Evolutionary conservation across 768 basidiomycete genomes (phyloP).

Genomic region (Clitopilus hobsonii): DNA sequence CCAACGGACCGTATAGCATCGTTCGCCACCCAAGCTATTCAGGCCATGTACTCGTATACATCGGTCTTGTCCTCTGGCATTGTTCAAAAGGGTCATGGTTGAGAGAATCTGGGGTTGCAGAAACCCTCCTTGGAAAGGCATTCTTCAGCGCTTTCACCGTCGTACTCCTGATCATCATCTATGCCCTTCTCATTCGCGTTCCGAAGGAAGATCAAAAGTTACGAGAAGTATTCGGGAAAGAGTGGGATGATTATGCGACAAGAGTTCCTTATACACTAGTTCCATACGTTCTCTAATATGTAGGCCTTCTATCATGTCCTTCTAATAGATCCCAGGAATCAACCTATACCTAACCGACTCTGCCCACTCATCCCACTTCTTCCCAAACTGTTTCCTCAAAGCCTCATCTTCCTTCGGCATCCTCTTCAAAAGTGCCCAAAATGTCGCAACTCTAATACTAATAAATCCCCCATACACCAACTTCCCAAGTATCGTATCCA

Average conservation of each 20-base stretch:
- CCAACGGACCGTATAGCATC: constrained; percentile 30
- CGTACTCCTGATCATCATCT: constrained; percentile 7
- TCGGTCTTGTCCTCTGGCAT: constrained; percentile 8
- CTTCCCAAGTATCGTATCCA: background rate
- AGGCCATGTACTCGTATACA: background rate
- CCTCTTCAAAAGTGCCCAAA: constrained; percentile 6
- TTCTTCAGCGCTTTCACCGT: constrained; percentile 7
- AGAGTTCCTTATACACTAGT: constrained; percentile 22
- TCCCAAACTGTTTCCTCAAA: constrained; percentile 23
- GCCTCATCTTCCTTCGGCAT: constrained; percentile 26
- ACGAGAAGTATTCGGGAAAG: constrained; percentile 21
- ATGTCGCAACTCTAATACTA: background rate
- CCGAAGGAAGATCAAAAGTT: constrained; percentile 23
- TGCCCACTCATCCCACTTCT: constrained; percentile 27
- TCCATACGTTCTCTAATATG: constrained; percentile 13
- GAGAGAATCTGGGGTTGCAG: constrained; percentile 23
- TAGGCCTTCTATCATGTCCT: no score
- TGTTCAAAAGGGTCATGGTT: constrained; percentile 21
- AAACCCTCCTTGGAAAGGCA: constrained; percentile 17
- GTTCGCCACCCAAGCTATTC: constrained; percentile 35
- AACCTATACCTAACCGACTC: constrained; percentile 21
- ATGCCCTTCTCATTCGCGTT: constrained; percentile 13
- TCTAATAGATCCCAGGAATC: constrained; percentile 25
- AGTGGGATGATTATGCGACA: constrained; percentile 23
- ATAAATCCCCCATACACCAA: background rate